These are phyloP conservation scores for Chlorencoelia australis DNA, from an alignment of 2,329 filamentous ascomycete genomes.

Conservation along the genomic window DNA sequence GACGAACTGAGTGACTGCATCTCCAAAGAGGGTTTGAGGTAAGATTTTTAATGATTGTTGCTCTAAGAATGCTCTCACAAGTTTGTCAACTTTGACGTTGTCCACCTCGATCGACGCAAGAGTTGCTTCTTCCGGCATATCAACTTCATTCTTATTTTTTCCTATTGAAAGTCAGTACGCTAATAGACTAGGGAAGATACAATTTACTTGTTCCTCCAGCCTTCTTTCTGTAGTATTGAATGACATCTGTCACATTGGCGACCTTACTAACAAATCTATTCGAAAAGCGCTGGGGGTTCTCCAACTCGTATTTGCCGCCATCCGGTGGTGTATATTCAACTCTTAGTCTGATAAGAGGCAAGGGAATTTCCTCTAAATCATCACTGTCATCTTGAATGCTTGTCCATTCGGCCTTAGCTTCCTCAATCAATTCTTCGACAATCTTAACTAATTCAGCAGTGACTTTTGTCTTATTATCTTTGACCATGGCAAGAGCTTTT, in stretches of 20 bases:
- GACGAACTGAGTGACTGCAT: constrained; percentile 87
- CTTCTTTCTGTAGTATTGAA: constrained; percentile 89
- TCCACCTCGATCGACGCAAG: constrained; percentile 56
- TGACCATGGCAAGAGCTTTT: constrained; percentile 65
- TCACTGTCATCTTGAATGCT: constrained; percentile 54
- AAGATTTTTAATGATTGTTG: constrained; percentile 80
- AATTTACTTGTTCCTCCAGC: constrained; percentile 39
- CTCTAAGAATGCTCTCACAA: constrained; percentile 79
- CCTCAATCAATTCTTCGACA: constrained; percentile 77
- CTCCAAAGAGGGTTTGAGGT: constrained; percentile 83
- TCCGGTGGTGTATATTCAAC: constrained; percentile 84
- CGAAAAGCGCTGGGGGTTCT: constrained; percentile 93
- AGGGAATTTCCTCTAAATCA: constrained; percentile 53
- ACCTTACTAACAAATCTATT: constrained; percentile 85
- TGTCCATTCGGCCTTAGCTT: constrained; percentile 74
- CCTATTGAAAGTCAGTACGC: not conserved
- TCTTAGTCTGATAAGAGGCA: constrained; percentile 79
- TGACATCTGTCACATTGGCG: constrained; percentile 87
- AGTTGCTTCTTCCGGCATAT: constrained; percentile 54
- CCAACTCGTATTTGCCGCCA: constrained; percentile 76
- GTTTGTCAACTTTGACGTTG: constrained; percentile 73
- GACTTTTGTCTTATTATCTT: constrained; percentile 73
- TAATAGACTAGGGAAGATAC: not conserved
- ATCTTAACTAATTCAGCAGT: constrained; percentile 66
- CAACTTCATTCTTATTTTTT: constrained; percentile 32